Conservation (phyloP, 2,329 filamentous ascomycete species). For the Simplicillium aogashimaense region DNA sequence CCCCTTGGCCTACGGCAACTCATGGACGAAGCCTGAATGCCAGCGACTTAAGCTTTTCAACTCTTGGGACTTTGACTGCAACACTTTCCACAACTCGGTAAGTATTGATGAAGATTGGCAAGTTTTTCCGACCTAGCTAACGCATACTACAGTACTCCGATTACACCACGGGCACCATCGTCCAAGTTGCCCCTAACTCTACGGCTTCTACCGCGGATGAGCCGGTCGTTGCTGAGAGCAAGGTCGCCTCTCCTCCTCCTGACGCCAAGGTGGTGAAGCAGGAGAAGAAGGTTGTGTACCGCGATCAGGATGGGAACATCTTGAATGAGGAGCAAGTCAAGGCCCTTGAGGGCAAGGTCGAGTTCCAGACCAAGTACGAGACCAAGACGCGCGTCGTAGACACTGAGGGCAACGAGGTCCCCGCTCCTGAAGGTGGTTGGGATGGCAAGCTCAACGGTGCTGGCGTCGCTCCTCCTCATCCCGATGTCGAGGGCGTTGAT, state of each 20-base stretch:
- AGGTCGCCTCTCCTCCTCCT: slow-evolving; percentile 38
- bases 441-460: slow-evolving; percentile 21
- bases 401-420: slow-evolving; percentile 68
- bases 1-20: slow-evolving; percentile 84
- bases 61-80: slow-evolving; percentile 98
- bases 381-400: slow-evolving; percentile 84
- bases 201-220: slow-evolving; percentile 14
- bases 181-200: slow-evolving; percentile 7
- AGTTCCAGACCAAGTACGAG: slow-evolving; percentile 92
- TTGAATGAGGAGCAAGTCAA: slow-evolving; percentile 77
- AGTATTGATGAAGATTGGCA: too few species aligned
- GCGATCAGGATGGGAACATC: slow-evolving; percentile 87
- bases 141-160: neutral
- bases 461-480: slow-evolving; percentile 47
- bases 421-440: slow-evolving; percentile 28
- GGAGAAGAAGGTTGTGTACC: slow-evolving; percentile 86
- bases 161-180: neutral
- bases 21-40: slow-evolving; percentile 87
- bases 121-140: too few species aligned
- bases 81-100: slow-evolving; percentile 64
- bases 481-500: slow-evolving; percentile 51
- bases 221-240: slow-evolving; percentile 10
- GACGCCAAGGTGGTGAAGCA: slow-evolving; percentile 39
- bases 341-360: slow-evolving; percentile 80
- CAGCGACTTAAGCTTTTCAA: slow-evolving; percentile 76